Percentiles rank a stretch among this genome's conserved stretches.
These are phyloP conservation scores for Vitellaria paradoxa DNA, from an alignment of 179 eudicot species.

Conservation along the genomic window DNA sequence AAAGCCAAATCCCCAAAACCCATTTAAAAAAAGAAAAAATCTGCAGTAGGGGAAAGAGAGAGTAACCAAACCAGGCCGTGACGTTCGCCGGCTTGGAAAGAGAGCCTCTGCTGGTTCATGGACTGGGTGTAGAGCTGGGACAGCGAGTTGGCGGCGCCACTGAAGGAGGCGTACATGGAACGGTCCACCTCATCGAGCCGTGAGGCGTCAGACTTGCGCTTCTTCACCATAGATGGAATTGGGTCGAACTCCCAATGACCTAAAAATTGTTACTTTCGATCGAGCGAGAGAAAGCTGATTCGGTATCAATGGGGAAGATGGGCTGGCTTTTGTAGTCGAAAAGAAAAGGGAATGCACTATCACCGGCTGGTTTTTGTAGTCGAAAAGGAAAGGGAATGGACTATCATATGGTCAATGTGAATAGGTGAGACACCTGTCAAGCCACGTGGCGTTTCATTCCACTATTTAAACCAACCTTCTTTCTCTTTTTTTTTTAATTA, in stretches of 20 bases:
- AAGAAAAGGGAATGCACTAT: too few species aligned
- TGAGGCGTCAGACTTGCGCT: slow-evolving; percentile 39
- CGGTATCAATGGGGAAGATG: too few species aligned
- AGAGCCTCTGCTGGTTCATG: slow-evolving; percentile 31
- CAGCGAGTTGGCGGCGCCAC: slow-evolving; percentile 43
- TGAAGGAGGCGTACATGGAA: slow-evolving; percentile 42
- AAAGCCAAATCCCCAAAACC: neutral
- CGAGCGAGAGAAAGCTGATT: too few species aligned
- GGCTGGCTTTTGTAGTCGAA: too few species aligned
- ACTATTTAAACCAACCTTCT: neutral
- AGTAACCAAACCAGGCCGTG: slow-evolving; percentile 15
- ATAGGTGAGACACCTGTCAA: neutral
- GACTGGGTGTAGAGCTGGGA: slow-evolving; percentile 45
- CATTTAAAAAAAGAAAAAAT: neutral
- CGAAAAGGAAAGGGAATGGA: too few species aligned
- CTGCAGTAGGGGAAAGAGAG: neutral
- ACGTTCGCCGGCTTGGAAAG: slow-evolving; percentile 21
- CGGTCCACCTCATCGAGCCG: slow-evolving; percentile 57
- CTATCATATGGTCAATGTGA: too few species aligned
- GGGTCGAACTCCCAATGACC: neutral
- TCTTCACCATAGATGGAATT: slow-evolving; percentile 30
- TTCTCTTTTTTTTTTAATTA: neutral
- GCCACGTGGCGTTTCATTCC: neutral
- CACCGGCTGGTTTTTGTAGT: too few species aligned
- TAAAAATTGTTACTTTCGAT: too few species aligned